Conservation (phyloP, 139 green algal species). For the Pedinophyceae sp. region DNA sequence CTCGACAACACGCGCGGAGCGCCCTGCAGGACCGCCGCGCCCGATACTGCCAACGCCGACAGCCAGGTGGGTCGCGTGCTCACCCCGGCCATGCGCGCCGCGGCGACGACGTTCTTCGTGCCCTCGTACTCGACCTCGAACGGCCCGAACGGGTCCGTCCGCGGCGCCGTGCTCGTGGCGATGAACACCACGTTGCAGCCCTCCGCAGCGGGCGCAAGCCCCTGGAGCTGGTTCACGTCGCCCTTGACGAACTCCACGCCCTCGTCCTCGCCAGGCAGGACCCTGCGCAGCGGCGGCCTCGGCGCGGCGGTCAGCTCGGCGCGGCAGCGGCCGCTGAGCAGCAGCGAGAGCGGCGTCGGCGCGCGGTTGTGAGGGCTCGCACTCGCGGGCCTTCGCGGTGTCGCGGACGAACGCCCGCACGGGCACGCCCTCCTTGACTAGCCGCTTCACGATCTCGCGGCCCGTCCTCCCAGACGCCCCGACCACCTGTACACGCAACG, state of each 20-base stretch:
- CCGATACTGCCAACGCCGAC: too few relatives aligned
- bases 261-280: too few relatives aligned
- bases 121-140: conserved; percentile 1
- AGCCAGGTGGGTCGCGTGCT: too few relatives aligned
- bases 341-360: too few relatives aligned
- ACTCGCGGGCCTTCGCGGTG: background rate
- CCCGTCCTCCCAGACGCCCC: background rate
- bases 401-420: background rate
- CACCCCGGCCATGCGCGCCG: background rate
- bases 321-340: too few relatives aligned
- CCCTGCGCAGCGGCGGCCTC: too few relatives aligned
- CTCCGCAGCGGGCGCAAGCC: background rate
- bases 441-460: background rate
- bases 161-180: background rate
- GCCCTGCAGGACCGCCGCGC: too few relatives aligned
- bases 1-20: too few relatives aligned
- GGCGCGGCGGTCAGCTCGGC: too few relatives aligned
- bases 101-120: background rate
- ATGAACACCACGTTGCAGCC: background rate
- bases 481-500: too few relatives aligned
- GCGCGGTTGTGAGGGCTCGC: too few relatives aligned
- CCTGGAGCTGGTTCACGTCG: background rate
- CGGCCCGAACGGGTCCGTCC: background rate
- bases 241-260: background rate
- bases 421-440: background rate